Base-by-base conservation (phyloP, 306 rosid genomes). In the Glycine latifolia region DNA sequence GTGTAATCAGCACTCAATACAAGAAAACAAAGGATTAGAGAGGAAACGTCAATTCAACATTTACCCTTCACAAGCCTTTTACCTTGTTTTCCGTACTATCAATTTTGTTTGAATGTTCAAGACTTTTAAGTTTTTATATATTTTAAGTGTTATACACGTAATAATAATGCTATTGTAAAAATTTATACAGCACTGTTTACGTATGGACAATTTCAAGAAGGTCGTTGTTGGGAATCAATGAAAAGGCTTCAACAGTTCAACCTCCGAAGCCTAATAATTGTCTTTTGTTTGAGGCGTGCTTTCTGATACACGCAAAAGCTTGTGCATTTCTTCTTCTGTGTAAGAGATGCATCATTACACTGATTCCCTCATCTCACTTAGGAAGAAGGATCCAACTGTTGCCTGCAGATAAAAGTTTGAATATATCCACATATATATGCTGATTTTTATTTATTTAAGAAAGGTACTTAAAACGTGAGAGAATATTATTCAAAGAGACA, bases 1-100 rank as follows among this genome's bases (percentile, higher is more conserved):
- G 74, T 81, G 78, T 83, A 73, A 85, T 82, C 75, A 17, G 47
- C 87, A 79, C 89, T 85, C 75, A 84, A 88, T 83, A 81, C 88
- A 37, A 65, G 49, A 65, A 39, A 65, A 5, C 26, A 2, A 14
- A 37, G 6, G 48, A 65, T 65, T 37, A 39, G 26, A 62, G 15
- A 14, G 6, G 71, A 65, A 37, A 65, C n/a, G 47, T 37, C 47
- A 33, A 6, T 63, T 62, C 70, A 63, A 63, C 70, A 13, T 88
- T 81, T 67, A 61, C 81, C 31, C 74, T 71, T 67, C 46, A 37
- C 82, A 13, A 63, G 17, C 4, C 47, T 63, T 63, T 63, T 33
- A 63, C 70, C 70, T 6, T 63, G 8, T 39, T 5, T 47, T 65
- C 73, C 67, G 63, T 75, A 54, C 54, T 50, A 7, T 44, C 31